phyloP scores from a whole-genome alignment of 75 land plant genomes.

The Picea glauca region DNA sequence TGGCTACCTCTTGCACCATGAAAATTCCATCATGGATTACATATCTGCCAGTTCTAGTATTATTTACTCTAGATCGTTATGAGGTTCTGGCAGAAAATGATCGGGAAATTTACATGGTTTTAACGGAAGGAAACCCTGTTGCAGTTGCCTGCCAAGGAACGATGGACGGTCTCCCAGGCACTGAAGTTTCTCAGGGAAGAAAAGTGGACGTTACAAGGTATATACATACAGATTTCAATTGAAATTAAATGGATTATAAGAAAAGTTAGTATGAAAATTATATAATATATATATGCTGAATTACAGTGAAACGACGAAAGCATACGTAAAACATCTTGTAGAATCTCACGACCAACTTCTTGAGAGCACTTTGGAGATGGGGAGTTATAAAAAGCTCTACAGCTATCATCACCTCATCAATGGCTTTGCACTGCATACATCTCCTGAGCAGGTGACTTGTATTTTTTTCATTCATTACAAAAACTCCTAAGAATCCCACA shows the following conservation, averaged over 20 bases:
- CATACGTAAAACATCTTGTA: slow-evolving; percentile 25
- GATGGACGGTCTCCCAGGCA: no score
- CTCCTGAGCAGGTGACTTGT: slow-evolving; percentile 53
- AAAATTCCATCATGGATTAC: neutral
- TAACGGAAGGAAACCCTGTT: slow-evolving; percentile 36
- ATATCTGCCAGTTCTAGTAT: neutral
- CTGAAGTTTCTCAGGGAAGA: slow-evolving; percentile 6
- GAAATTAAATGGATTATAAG: neutral
- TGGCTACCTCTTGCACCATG: neutral
- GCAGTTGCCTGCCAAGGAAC: slow-evolving; percentile 20
- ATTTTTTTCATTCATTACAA: neutral
- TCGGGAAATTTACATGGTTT: slow-evolving; percentile 30
- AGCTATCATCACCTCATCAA: slow-evolving; percentile 73
- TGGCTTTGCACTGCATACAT: slow-evolving; percentile 73
- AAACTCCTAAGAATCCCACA: neutral
- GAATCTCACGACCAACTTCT: slow-evolving; percentile 62
- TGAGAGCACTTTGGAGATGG: slow-evolving; percentile 27
- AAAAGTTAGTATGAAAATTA: neutral
- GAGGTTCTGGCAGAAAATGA: slow-evolving; percentile 11
- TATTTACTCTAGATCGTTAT: neutral
- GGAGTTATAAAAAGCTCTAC: slow-evolving; percentile 62
- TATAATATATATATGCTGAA: neutral
- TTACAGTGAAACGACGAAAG: slow-evolving; percentile 12
- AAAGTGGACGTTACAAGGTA: neutral
- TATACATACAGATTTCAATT: neutral